Evolutionary conservation across 768 basidiomycete species (phyloP).

Genomic region (Leccinum truebloodii): DNA sequence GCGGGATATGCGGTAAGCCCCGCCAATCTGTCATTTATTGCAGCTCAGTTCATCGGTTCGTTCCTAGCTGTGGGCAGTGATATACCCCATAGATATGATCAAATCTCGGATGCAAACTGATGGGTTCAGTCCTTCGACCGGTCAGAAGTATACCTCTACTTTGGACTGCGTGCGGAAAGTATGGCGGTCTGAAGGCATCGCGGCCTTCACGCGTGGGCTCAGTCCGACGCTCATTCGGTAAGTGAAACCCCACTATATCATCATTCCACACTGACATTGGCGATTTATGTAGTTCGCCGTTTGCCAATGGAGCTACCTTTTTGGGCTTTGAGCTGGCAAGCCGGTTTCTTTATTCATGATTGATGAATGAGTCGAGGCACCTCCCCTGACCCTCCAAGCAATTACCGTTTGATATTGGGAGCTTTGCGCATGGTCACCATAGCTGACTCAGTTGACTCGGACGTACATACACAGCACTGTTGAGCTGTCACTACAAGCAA

Average conservation of each 20-base stretch:
- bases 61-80: slow-evolving; percentile 79
- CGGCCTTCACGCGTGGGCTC: slow-evolving; percentile 90
- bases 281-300: neutral
- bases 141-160: slow-evolving; percentile 81
- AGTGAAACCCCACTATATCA: slow-evolving; percentile 26
- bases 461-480: slow-evolving; percentile 5
- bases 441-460: neutral
- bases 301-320: slow-evolving; percentile 94
- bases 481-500: slow-evolving; percentile 1
- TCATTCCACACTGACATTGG: slow-evolving; percentile 6
- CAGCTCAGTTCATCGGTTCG: slow-evolving; percentile 11
- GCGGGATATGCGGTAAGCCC: slow-evolving; percentile 85
- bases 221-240: slow-evolving; percentile 90
- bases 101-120: slow-evolving; percentile 98
- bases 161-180: slow-evolving; percentile 82
- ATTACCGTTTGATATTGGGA: slow-evolving; percentile 3
- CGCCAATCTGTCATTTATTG: neutral
- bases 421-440: neutral
- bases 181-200: slow-evolving; percentile 79
- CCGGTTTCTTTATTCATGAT: slow-evolving; percentile 54
- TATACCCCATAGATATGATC: slow-evolving; percentile 96
- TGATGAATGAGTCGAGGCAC: neutral
- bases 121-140: slow-evolving; percentile 71
- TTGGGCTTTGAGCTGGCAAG: slow-evolving; percentile 94
- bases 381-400: neutral